These are phyloP conservation scores for Wickerhamomyces sydowiorum DNA, from an alignment of 805 yeast species.

Conservation along the genomic window DNA sequence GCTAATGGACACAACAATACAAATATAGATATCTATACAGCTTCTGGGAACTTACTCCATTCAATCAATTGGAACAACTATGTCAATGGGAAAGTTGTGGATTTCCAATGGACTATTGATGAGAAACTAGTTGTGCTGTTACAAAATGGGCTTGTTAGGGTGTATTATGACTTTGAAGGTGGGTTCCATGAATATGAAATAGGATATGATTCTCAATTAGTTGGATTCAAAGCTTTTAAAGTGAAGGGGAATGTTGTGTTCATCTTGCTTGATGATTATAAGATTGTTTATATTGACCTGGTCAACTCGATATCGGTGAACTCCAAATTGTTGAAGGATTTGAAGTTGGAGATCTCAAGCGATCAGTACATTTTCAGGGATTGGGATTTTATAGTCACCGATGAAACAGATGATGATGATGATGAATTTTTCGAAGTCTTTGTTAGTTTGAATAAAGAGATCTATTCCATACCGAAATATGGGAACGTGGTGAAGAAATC, in stretches of 20 bases:
- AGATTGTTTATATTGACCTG: slow-evolving; percentile 35
- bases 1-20: background rate
- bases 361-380: slow-evolving; percentile 6
- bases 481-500: slow-evolving; percentile 22
- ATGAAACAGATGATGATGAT: slow-evolving; percentile 8
- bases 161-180: slow-evolving; percentile 61
- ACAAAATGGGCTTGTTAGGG: slow-evolving; percentile 45
- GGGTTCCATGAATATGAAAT: slow-evolving; percentile 52
- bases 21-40: slow-evolving; percentile 26
- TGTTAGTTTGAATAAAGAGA: slow-evolving; percentile 6
- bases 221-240: slow-evolving; percentile 28
- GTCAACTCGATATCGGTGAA: slow-evolving; percentile 25
- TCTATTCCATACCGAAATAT: slow-evolving; percentile 5
- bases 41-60: slow-evolving; percentile 26
- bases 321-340: slow-evolving; percentile 17
- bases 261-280: slow-evolving; percentile 32
- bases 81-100: slow-evolving; percentile 48
- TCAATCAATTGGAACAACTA: slow-evolving; percentile 35
- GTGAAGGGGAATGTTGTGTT: slow-evolving; percentile 41
- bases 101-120: slow-evolving; percentile 43
- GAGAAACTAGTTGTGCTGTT: slow-evolving; percentile 56
- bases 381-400: slow-evolving; percentile 17
- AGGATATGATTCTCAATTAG: slow-evolving; percentile 27
- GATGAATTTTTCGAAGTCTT: slow-evolving; percentile 15
- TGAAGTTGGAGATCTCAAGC: slow-evolving; percentile 1